Evolutionary conservation across 208 protist species (phyloP).

Genomic region (Spironucleus salmonicida): DNA sequence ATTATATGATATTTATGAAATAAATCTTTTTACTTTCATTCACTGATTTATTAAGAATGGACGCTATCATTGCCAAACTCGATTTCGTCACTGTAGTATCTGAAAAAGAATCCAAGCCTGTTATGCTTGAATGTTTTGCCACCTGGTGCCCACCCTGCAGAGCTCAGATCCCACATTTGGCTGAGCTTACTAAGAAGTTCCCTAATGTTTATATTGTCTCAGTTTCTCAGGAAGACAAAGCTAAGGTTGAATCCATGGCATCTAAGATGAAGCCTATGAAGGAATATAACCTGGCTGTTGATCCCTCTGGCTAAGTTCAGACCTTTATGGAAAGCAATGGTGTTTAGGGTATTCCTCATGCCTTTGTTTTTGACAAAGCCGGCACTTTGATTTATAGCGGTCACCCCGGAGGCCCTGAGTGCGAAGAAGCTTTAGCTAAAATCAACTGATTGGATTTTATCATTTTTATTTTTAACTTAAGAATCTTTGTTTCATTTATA

Average conservation of each 20-base stretch:
- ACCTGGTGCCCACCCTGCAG: constrained; percentile 28
- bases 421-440: too few species aligned
- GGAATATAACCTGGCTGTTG: constrained; percentile 14
- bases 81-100: too few species aligned
- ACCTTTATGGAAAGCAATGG: neutral
- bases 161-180: constrained; percentile 10
- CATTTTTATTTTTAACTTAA: too few species aligned
- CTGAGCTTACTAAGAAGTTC: neutral
- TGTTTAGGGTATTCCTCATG: neutral
- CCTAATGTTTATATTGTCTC: constrained; percentile 12
- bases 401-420: neutral
- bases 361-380: constrained; percentile 17
- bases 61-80: too few species aligned
- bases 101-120: too few species aligned
- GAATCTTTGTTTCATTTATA: too few species aligned
- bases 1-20: too few species aligned
- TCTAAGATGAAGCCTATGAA: neutral
- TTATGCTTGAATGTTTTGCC: constrained; percentile 14
- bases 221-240: constrained; percentile 7
- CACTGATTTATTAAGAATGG: too few species aligned
- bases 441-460: too few species aligned
- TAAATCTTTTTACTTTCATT: too few species aligned
- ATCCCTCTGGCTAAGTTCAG: neutral
- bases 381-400: neutral
- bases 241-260: neutral